Evolutionary conservation across 2,329 filamentous ascomycete genomes (phyloP).

Genomic region (Phialophora chinensis): DNA sequence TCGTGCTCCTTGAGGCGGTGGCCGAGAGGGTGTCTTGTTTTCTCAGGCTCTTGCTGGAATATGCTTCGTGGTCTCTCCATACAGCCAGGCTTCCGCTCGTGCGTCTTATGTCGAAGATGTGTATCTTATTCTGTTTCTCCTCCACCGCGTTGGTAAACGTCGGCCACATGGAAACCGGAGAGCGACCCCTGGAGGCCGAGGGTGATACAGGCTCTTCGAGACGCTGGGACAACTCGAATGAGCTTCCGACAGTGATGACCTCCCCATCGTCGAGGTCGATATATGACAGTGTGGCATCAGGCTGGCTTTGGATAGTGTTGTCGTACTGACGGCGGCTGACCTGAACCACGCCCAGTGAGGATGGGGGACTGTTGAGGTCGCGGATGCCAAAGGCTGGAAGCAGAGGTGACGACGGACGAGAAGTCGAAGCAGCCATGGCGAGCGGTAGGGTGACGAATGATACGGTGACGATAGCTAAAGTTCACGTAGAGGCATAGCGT

Average conservation of each 20-base stretch:
- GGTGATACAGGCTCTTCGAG: conserved; percentile 48
- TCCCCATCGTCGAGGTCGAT: conserved; percentile 55
- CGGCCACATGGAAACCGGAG: conserved; percentile 17
- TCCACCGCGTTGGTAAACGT: conserved; percentile 13
- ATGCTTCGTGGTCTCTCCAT: conserved; percentile 38
- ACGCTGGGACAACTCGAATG: conserved; percentile 54
- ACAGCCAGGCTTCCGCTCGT: conserved; percentile 31
- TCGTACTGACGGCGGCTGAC: conserved; percentile 53
- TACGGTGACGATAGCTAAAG: conserved; percentile 4
- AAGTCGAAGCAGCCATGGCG: conserved; percentile 23
- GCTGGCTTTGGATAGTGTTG: conserved; percentile 48
- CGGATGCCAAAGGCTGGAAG: conserved; percentile 39
- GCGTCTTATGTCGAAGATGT: conserved; percentile 53
- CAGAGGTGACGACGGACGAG: conserved; percentile 19
- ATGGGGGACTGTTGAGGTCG: conserved; percentile 30
- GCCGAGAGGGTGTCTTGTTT: neutral
- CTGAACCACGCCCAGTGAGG: conserved; percentile 46
- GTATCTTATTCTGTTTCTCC: conserved; percentile 44
- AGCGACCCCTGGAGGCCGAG: conserved; percentile 1
- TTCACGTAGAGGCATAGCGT: conserved; percentile 10
- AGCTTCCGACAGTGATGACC: conserved; percentile 55
- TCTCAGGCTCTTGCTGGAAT: conserved; percentile 30
- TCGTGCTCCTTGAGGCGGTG: neutral
- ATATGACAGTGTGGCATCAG: conserved; percentile 52
- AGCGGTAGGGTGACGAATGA: neutral